Evolutionary conservation across 345 rosid species (phyloP).

Genomic region (Salix viminalis): DNA sequence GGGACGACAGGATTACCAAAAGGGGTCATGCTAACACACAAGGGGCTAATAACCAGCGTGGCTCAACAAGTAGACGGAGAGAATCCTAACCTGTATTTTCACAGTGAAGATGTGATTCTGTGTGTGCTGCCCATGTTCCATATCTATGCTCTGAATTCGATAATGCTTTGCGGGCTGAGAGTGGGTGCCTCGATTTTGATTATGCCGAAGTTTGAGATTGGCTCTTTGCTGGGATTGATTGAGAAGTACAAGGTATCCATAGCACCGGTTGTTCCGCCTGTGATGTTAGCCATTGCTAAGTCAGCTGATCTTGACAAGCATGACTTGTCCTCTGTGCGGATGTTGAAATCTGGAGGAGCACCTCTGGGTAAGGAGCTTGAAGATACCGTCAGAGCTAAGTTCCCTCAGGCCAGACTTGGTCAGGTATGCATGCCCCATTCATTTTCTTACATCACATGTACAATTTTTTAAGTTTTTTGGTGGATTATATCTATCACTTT

Average conservation of each 20-base stretch:
- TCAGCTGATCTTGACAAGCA: slow-evolving; percentile 56
- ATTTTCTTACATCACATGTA: not conserved
- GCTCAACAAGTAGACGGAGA: slow-evolving; percentile 97
- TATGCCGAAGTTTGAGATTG: slow-evolving; percentile 76
- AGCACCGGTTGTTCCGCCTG: slow-evolving; percentile 78
- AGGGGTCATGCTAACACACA: slow-evolving; percentile 94
- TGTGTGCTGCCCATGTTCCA: slow-evolving; percentile 85
- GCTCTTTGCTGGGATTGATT: slow-evolving; percentile 45
- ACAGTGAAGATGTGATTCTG: slow-evolving; percentile 60
- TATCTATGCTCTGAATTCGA: slow-evolving; percentile 66
- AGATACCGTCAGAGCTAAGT: slow-evolving; percentile 61
- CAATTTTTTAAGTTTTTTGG: not conserved
- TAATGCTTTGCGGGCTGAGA: slow-evolving; percentile 71
- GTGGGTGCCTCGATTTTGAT: slow-evolving; percentile 81
- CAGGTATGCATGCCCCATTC: slow-evolving; percentile 48
- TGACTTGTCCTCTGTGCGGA: slow-evolving; percentile 63
- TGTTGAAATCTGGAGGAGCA: slow-evolving; percentile 81
- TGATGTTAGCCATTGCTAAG: slow-evolving; percentile 72
- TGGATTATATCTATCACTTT: not conserved
- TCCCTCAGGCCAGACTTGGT: slow-evolving; percentile 77
- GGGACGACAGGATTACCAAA: slow-evolving; percentile 95
- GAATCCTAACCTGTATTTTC: slow-evolving; percentile 73
- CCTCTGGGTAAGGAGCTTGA: slow-evolving; percentile 90
- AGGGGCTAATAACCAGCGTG: slow-evolving; percentile 70
- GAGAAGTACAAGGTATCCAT: slow-evolving; percentile 62